A percentile compares a stretch with the other conserved stretches of the same genome.
Conservation (phyloP, 257 asterid species). For the Ligustrum vulgare region DNA sequence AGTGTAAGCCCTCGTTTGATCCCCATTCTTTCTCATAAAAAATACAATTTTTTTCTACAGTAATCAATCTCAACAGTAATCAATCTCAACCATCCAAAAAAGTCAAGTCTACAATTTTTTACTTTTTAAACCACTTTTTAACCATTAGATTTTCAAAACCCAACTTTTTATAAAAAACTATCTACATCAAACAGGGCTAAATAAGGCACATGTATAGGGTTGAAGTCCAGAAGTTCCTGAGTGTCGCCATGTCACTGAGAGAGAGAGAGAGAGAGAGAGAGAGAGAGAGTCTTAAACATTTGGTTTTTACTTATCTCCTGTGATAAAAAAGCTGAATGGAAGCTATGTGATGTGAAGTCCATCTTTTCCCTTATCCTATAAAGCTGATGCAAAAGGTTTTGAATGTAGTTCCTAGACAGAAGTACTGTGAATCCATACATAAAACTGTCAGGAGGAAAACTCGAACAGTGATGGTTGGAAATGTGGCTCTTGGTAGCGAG, state of each 20-base stretch:
- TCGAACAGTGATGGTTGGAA: constrained; percentile 94
- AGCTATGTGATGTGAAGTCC: background rate
- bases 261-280: background rate
- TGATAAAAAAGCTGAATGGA: constrained; percentile 2
- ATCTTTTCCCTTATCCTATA: background rate
- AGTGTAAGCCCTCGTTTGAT: too few species aligned
- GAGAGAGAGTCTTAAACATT: background rate
- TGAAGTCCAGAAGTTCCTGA: background rate
- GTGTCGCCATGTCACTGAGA: background rate
- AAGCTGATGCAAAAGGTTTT: constrained; percentile 26
- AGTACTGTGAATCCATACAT: constrained; percentile 86
- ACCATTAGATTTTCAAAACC: too few species aligned
- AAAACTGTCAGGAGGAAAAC: constrained; percentile 91
- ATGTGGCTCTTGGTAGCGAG: constrained; percentile 92
- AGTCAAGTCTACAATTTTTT: too few species aligned
- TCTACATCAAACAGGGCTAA: too few species aligned
- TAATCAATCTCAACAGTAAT: too few species aligned
- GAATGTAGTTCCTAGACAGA: constrained; percentile 85
- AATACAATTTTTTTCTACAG: too few species aligned
- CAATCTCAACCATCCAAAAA: too few species aligned
- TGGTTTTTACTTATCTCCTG: constrained; percentile 1
- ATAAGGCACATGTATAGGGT: background rate
- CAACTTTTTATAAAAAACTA: too few species aligned
- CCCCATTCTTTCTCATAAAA: too few species aligned
- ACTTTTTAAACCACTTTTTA: too few species aligned